Base-by-base conservation (phyloP, 768 basidiomycete species). In the Mycena epipterygia region DNA sequence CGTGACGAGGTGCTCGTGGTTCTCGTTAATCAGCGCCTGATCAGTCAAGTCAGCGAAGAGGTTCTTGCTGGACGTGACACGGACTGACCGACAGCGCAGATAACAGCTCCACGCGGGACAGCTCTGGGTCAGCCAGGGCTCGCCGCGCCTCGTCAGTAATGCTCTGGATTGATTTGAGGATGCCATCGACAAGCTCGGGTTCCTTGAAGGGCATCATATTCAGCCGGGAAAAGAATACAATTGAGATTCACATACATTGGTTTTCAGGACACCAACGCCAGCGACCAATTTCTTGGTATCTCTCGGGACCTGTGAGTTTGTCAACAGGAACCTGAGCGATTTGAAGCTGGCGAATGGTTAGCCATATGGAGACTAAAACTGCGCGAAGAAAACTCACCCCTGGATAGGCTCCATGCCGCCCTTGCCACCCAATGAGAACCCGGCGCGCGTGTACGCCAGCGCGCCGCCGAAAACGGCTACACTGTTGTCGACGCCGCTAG, bases 401-500 rank as follows among this genome's bases (percentile, higher is more conserved):
- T 93, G 89, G 70, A 98, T 91, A 7, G 86, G 81, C 79, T 95
- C 91, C 91, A 98, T 93, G 35, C 94, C 94, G 70, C 91, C 89
- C 79, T 91, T 90, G 82, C 85, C 90, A 14, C 46, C 51, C 8
- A 71, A 49, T 58, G 87, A 90, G 71, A 93, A 95, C 68, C 93
- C 91, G 74, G 94, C 84, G 64, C 94, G 89, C 21, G 93, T 94
- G 82, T 97, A 99, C 23, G 92, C 90, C 73, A 99, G 85, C 30
- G 96, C 98, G 55, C 97, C 97, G 23, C 98, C 98, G 76, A 92
- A 94, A 0, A 96, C 93, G 19, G 94, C 88, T 39, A 98, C 95
- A 23, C 96, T 94, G 80, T 99, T 99, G 79, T 99, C 98, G 27
- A 99, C 94, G 12, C 98, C 98, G 75, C 95, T 97, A 3, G 98